Conservation (phyloP, 176 grass and related monocot species). For the Pontederia paniculata region DNA sequence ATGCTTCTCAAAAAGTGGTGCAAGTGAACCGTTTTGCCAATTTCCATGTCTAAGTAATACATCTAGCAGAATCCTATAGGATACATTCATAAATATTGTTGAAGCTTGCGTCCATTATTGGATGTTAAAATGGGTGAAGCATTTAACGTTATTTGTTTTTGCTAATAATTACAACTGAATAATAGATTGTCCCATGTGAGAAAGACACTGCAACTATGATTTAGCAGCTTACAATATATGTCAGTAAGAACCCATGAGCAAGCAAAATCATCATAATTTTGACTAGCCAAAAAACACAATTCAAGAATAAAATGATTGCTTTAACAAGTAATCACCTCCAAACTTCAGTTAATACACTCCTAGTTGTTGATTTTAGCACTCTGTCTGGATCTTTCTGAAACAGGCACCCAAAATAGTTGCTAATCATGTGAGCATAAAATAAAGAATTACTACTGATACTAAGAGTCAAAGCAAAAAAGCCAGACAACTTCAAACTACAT, state of each 20-base stretch:
- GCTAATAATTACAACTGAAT: too few relatives aligned
- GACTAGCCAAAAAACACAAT: background rate
- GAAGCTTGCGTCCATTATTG: too few relatives aligned
- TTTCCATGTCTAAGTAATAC: background rate
- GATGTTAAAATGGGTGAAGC: too few relatives aligned
- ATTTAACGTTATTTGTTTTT: too few relatives aligned
- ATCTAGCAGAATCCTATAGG: too few relatives aligned
- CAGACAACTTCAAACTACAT: conserved; percentile 4
- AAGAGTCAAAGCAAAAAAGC: background rate
- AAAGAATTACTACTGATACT: background rate
- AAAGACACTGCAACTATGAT: too few relatives aligned
- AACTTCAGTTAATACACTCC: conserved; percentile 56
- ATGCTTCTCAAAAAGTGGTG: background rate
- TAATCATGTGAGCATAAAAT: background rate
- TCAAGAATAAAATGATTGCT: background rate
- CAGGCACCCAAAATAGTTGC: conserved; percentile 6
- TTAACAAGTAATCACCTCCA: conserved; percentile 50
- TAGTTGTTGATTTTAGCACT: conserved; percentile 60
- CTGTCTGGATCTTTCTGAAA: conserved; percentile 78
- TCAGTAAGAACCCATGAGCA: too few relatives aligned
- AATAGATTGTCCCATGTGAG: too few relatives aligned
- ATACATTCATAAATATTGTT: too few relatives aligned
- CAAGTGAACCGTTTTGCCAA: background rate
- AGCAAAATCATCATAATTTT: background rate
- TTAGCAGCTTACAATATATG: too few relatives aligned